These are phyloP conservation scores for Phytophthora foliorum DNA, from an alignment of 352 stramenopile species.

Conservation along the genomic window DNA sequence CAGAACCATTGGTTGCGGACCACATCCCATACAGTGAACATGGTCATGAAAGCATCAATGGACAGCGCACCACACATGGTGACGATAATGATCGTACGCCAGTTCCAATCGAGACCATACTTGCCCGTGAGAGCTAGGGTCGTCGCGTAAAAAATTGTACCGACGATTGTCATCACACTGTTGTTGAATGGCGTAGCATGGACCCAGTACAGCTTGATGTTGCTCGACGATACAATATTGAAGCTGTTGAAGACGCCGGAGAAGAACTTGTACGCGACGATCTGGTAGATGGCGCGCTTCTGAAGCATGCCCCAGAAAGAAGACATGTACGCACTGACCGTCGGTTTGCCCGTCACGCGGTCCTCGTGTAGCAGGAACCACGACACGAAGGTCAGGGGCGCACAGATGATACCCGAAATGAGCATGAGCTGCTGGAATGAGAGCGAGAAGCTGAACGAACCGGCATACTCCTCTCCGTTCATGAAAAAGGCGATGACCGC, in stretches of 20 bases:
- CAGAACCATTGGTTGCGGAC: slow-evolving; percentile 75
- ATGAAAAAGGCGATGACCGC: slow-evolving; percentile 56
- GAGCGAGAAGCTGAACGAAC: slow-evolving; percentile 52
- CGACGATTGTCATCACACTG: slow-evolving; percentile 60
- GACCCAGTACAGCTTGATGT: slow-evolving; percentile 65
- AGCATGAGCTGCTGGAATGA: slow-evolving; percentile 56
- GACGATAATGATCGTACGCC: slow-evolving; percentile 54
- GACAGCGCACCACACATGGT: slow-evolving; percentile 47
- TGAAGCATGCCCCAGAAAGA: slow-evolving; percentile 63
- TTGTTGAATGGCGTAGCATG: slow-evolving; percentile 66
- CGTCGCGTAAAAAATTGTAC: slow-evolving; percentile 49
- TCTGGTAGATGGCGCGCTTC: slow-evolving; percentile 48
- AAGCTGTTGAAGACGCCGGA: slow-evolving; percentile 67
- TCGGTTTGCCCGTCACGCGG: slow-evolving; percentile 23
- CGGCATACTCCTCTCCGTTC: slow-evolving; percentile 59
- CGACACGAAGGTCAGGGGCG: slow-evolving; percentile 46
- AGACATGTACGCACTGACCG: slow-evolving; percentile 42
- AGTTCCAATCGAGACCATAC: slow-evolving; percentile 68
- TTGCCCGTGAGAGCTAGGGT: slow-evolving; percentile 55
- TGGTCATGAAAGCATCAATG: slow-evolving; percentile 60
- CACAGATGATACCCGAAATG: slow-evolving; percentile 42
- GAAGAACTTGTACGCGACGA: slow-evolving; percentile 73
- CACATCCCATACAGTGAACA: slow-evolving; percentile 65
- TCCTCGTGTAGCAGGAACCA: slow-evolving; percentile 53
- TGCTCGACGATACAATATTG: slow-evolving; percentile 59